These are phyloP conservation scores for Rhizoclosmatium sp. DNA, from an alignment of 192 early-diverging fungal genomes.

Conservation along the genomic window DNA sequence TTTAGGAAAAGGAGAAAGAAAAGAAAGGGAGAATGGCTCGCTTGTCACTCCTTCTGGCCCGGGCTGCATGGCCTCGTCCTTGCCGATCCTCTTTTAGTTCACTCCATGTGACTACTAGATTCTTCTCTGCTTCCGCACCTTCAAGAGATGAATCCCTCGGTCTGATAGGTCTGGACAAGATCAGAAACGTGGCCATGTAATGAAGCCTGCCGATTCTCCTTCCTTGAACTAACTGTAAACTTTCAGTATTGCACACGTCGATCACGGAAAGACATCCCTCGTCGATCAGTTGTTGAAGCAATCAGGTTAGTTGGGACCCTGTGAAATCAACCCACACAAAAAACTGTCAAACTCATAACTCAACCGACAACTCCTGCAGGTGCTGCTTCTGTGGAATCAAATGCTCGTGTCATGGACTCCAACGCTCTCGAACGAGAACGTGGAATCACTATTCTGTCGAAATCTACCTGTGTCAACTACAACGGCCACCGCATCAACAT, in stretches of 20 bases:
- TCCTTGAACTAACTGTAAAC: too few species aligned
- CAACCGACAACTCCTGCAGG: constrained; percentile 24
- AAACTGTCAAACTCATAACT: not conserved
- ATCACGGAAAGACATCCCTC: constrained; percentile 82
- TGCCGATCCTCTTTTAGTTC: not conserved
- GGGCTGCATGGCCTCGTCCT: not conserved
- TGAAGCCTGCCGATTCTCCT: too few species aligned
- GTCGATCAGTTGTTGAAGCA: constrained; percentile 69
- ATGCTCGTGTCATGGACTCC: constrained; percentile 83
- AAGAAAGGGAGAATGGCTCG: not conserved
- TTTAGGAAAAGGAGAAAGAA: not conserved
- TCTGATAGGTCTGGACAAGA: constrained; percentile 43
- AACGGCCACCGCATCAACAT: constrained; percentile 83
- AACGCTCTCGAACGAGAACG: constrained; percentile 83
- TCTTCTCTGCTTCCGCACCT: not conserved
- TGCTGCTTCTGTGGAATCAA: constrained; percentile 55
- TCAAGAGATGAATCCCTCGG: not conserved
- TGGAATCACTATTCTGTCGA: constrained; percentile 89
- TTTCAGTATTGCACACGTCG: constrained; percentile 77
- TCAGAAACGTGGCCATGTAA: constrained; percentile 63
- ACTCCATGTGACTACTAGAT: not conserved
- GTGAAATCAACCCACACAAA: not conserved
- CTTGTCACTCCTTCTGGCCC: not conserved
- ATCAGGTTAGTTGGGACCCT: constrained; percentile 47
- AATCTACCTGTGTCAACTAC: constrained; percentile 79